Base-by-base conservation (phyloP, 208 protist genomes). In the Balamuthia mandrillaris region DNA sequence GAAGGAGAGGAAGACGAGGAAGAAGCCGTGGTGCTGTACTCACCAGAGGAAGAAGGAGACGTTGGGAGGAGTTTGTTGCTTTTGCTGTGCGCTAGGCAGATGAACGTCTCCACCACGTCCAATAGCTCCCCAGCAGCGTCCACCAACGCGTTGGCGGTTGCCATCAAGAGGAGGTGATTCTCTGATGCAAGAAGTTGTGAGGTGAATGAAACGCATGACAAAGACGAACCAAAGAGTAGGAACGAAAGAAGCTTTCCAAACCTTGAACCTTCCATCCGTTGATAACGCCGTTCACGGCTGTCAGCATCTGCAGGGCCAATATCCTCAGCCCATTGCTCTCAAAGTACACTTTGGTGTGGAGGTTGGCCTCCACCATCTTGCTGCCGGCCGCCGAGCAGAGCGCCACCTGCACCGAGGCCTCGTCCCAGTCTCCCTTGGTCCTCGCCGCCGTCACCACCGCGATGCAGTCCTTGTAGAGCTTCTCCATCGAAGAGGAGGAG, bases 351-450 rank as follows among this genome's bases (percentile, higher is more conserved):
- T 56, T 4, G 54, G 61, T 83, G 42, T 83, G 77, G 9, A 83
- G 42, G 77, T 49, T 83, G 29, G 54, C 27, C 77, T 83, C 77
- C 41, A 83, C 77, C 77, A 68, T 83, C 52, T 63, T 83, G 41
- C 54, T 56, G 27, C 54, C 77, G 27, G 51, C 54, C n/a, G 77
- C n/a, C n/a, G n/a, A n/a, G n/a, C n/a, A n/a, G n/a, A n/a, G n/a
- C n/a, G n/a, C n/a, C n/a, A n/a, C n/a, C n/a, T n/a, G n/a, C n/a
- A n/a, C n/a, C n/a, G n/a, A n/a, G n/a, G n/a, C n/a, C n/a, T n/a
- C n/a, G n/a, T n/a, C n/a, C n/a, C n/a, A n/a, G n/a, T n/a, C n/a
- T n/a, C n/a, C n/a, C n/a, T n/a, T n/a, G n/a, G n/a, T n/a, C n/a
- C n/a, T n/a, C n/a, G n/a, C n/a, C n/a, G n/a, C n/a, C n/a, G n/a